Conservation (phyloP, 768 basidiomycete species). For the Lentinula lateritia region DNA sequence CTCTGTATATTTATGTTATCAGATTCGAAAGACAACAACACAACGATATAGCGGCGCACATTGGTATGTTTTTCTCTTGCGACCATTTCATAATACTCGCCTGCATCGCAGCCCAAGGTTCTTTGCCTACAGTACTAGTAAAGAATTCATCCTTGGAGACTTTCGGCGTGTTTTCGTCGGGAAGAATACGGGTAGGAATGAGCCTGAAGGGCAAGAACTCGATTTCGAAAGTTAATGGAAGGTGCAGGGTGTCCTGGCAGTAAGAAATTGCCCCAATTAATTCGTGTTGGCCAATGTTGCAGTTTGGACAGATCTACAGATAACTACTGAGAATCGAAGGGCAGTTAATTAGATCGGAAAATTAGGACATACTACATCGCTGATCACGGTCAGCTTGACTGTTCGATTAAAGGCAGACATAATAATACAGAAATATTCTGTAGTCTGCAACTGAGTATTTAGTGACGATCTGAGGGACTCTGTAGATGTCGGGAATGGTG, state of each 20-base stretch:
- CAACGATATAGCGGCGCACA: constrained; percentile 34
- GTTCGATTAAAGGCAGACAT: constrained; percentile 24
- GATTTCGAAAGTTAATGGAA: constrained; percentile 44
- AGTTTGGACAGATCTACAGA: constrained; percentile 43
- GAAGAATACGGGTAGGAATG: constrained; percentile 30
- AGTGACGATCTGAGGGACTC: constrained; percentile 5
- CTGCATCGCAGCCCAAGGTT: constrained; percentile 35
- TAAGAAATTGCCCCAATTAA: constrained; percentile 42
- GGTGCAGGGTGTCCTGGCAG: constrained; percentile 40
- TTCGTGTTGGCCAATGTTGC: constrained; percentile 49
- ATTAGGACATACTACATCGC: constrained; percentile 36
- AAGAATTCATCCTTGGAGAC: constrained; percentile 38
- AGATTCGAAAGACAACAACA: neutral
- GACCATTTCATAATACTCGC: constrained; percentile 45
- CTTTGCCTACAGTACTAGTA: constrained; percentile 45
- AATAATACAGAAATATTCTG: neutral
- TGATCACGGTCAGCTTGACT: constrained; percentile 43
- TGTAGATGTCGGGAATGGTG: constrained; percentile 1
- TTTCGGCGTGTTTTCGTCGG: constrained; percentile 28
- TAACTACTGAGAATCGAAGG: neutral
- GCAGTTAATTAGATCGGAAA: constrained; percentile 6
- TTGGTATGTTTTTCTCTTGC: constrained; percentile 49
- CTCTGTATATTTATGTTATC: constrained; percentile 29
- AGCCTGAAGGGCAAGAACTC: constrained; percentile 50
- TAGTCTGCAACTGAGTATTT: neutral